phyloP scores from a whole-genome alignment of 257 asterid genomes.

The Nyctanthes arbortristis region DNA sequence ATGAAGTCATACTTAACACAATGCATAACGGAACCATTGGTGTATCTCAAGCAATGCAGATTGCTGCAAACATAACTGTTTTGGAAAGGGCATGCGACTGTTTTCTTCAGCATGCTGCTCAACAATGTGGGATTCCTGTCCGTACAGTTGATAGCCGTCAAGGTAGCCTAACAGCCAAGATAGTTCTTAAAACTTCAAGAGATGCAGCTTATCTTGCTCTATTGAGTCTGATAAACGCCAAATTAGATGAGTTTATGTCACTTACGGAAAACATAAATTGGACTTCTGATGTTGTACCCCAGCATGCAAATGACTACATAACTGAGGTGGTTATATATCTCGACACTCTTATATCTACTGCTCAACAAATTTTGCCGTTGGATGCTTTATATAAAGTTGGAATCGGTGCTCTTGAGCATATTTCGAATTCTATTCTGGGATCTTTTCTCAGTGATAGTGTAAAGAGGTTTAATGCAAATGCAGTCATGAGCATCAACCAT shows the following conservation, averaged over 20 bases:
- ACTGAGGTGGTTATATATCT: slow-evolving; percentile 78
- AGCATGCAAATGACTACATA: slow-evolving; percentile 65
- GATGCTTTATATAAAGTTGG: slow-evolving; percentile 91
- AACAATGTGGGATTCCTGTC: slow-evolving; percentile 88
- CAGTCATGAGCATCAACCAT: slow-evolving; percentile 37
- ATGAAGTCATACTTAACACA: slow-evolving; percentile 60
- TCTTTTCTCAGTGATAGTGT: slow-evolving; percentile 42
- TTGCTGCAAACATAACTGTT: slow-evolving; percentile 87
- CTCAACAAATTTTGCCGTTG: slow-evolving; percentile 82
- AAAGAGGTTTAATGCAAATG: slow-evolving; percentile 50
- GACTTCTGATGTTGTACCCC: slow-evolving; percentile 68
- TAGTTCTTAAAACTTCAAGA: slow-evolving; percentile 78
- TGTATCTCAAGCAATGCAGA: slow-evolving; percentile 93
- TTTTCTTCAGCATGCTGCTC: slow-evolving; percentile 94
- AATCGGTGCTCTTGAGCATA: slow-evolving; percentile 68
- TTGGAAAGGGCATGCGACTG: slow-evolving; percentile 86
- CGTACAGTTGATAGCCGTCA: slow-evolving; percentile 80
- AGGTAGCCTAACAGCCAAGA: slow-evolving; percentile 75
- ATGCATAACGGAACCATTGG: slow-evolving; percentile 61
- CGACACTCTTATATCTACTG: slow-evolving; percentile 83
- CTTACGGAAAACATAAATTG: slow-evolving; percentile 78
- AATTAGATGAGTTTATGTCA: slow-evolving; percentile 71
- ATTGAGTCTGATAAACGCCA: slow-evolving; percentile 60
- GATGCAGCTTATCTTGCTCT: slow-evolving; percentile 87
- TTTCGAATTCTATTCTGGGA: slow-evolving; percentile 42